Evolutionary conservation across 306 rosid genomes (phyloP), one percentile per base, ranked within the genome.

Genomic region (Cucurbita moschata): DNA sequence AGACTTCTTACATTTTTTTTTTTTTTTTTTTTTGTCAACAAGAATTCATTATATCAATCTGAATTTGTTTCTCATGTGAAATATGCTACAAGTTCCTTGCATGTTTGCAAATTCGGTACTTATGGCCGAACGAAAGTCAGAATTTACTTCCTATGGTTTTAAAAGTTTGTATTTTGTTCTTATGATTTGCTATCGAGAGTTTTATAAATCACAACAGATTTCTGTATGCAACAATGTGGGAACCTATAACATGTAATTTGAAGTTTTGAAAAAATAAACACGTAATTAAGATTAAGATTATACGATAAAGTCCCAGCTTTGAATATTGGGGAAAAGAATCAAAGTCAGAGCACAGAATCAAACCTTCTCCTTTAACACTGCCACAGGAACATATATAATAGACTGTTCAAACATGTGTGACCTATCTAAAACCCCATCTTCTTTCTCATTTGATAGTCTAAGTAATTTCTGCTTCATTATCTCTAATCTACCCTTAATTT

Each of bases 321-420:
- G 44, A 52, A 13, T 10, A 21, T 9, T 38, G 65, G 46, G 52
- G 16, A 75, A 58, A 61, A 62, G 60, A 46, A 66, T 16, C 5
- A 11, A 56, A 55, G 37, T 23, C 11, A 55, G n/a, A 49, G 72
- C 69, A 77, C 66, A 75, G 44, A 39, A 70, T 84, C 78, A 88
- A 76, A 79, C 74, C 75, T 86, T 94, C 82, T 94, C 98, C 77
- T 81, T 85, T 73, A 94, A 75, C 79, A 82, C 86, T 63, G 92
- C 95, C 71, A 76, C 80, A 4, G 99, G 99, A 51, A 94, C 92
- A 87, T 87, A 94, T 23, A 89, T 72, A 73, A 90, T 81, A 71
- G 73, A 61, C 53, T 77, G 81, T 56, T 62, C 84, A 55, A 76
- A 64, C 26, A 55, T 73, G 63, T 66, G 37, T 37, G 82, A 35